Conservation (phyloP, 768 basidiomycete species). For the Gelatoporia subvermispora region DNA sequence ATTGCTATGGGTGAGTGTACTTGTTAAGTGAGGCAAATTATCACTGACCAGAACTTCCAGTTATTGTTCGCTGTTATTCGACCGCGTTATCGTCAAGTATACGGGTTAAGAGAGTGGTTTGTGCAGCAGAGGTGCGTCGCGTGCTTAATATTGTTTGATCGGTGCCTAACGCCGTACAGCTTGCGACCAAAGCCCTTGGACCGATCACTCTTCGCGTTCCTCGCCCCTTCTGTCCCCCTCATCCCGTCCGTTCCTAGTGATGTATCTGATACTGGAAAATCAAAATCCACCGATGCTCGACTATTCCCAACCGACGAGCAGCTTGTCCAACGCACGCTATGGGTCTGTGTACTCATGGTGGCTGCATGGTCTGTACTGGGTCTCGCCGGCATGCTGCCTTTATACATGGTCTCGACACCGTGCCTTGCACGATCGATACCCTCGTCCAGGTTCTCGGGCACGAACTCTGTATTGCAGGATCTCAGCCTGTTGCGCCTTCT, state of each 20-base stretch:
- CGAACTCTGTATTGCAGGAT: slow-evolving; percentile 67
- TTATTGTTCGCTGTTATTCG: slow-evolving; percentile 62
- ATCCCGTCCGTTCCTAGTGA: slow-evolving; percentile 55
- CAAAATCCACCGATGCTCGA: slow-evolving; percentile 42
- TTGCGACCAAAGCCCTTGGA: slow-evolving; percentile 60
- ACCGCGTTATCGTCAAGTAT: slow-evolving; percentile 68
- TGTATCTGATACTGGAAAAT: slow-evolving; percentile 49
- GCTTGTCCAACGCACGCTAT: slow-evolving; percentile 65
- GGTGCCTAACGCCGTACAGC: slow-evolving; percentile 30
- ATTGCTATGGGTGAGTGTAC: slow-evolving; percentile 58
- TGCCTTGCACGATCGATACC: slow-evolving; percentile 55
- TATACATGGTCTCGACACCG: slow-evolving; percentile 65
- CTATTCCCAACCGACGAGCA: slow-evolving; percentile 74
- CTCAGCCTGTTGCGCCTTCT: slow-evolving; percentile 74
- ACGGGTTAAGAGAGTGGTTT: slow-evolving; percentile 75
- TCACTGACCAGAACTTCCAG: slow-evolving; percentile 27
- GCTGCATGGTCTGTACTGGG: slow-evolving; percentile 66
- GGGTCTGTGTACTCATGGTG: slow-evolving; percentile 58
- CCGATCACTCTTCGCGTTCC: slow-evolving; percentile 57
- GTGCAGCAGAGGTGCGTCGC: slow-evolving; percentile 59
- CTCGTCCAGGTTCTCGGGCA: slow-evolving; percentile 45
- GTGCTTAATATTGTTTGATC: neutral
- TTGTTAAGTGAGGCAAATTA: neutral
- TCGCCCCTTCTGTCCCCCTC: slow-evolving; percentile 65
- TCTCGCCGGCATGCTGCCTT: slow-evolving; percentile 64